phyloP scores from a whole-genome alignment of 2,329 filamentous ascomycete species.

The Calonectria montana region DNA sequence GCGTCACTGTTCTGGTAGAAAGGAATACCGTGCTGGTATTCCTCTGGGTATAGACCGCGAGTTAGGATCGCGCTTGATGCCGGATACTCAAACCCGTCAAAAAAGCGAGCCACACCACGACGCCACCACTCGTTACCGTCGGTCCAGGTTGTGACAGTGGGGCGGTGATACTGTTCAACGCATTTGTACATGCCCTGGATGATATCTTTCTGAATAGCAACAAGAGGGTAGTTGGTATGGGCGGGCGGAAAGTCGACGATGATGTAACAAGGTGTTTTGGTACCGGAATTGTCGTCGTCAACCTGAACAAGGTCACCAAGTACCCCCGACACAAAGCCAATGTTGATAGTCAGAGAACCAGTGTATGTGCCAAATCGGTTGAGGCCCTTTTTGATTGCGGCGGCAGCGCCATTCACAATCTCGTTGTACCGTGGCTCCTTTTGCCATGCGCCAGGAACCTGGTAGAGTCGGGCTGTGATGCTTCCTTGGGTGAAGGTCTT shows the following conservation, averaged over 20 bases:
- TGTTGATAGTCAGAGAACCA: constrained; percentile 23
- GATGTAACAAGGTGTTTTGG: constrained; percentile 23
- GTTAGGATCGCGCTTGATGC: background rate
- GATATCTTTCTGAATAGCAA: constrained; percentile 23
- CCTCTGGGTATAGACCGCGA: background rate
- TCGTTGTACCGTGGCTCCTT: constrained; percentile 17
- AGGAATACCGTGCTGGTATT: background rate
- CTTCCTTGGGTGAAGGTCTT: constrained; percentile 9
- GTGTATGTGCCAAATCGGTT: constrained; percentile 6
- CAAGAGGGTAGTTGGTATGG: constrained; percentile 8
- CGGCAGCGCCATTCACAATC: constrained; percentile 24
- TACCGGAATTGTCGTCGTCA: constrained; percentile 21
- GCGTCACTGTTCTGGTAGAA: background rate
- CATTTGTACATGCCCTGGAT: constrained; percentile 26
- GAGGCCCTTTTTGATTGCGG: constrained; percentile 24
- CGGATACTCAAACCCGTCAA: background rate
- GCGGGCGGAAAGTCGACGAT: constrained; percentile 20
- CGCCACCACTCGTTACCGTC: background rate
- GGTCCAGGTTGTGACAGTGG: background rate
- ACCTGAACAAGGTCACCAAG: constrained; percentile 25
- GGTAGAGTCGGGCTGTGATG: constrained; percentile 24
- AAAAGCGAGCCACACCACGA: background rate
- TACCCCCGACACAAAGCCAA: constrained; percentile 25
- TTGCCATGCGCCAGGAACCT: constrained; percentile 24
- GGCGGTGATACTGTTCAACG: constrained; percentile 7